Conservation (phyloP, 108 stramenopile species). For the Cyclotella cryptica region DNA sequence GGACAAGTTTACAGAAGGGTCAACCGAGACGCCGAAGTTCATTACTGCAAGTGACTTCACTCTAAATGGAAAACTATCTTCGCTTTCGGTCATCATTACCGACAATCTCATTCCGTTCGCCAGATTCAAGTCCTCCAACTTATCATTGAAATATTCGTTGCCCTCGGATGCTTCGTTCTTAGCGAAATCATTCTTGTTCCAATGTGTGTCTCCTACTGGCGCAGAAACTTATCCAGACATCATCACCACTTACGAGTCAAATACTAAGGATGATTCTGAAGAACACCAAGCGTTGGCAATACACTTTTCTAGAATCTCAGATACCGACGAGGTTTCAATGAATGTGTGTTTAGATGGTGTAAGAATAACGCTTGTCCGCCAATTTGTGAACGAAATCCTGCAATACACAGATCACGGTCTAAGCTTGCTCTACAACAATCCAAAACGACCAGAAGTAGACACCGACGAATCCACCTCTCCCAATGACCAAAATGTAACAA, state of each 20-base stretch:
- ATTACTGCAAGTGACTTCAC: not conserved
- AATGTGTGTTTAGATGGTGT: conserved; percentile 52
- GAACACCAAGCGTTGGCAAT: conserved; percentile 29
- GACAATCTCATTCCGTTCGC: conserved; percentile 46
- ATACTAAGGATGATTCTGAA: conserved; percentile 26
- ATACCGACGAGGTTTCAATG: conserved; percentile 23
- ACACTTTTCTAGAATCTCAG: conserved; percentile 20
- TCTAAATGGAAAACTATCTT: conserved; percentile 31
- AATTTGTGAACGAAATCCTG: conserved; percentile 68
- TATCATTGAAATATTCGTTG: conserved; percentile 15
- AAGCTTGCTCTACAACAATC: conserved; percentile 42
- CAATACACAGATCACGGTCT: conserved; percentile 74
- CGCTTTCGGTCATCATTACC: conserved; percentile 22
- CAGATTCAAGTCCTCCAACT: conserved; percentile 18
- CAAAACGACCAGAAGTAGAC: conserved; percentile 38
- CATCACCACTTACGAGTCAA: conserved; percentile 38
- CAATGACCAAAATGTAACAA: conserved; percentile 33
- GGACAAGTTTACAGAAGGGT: not conserved
- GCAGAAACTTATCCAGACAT: conserved; percentile 56
- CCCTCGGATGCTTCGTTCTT: conserved; percentile 8
- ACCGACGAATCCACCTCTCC: conserved; percentile 24
- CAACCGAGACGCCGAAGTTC: not conserved
- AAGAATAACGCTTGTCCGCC: conserved; percentile 61
- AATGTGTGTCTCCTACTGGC: conserved; percentile 30
- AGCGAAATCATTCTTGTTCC: conserved; percentile 26